Percentiles rank a stretch among this genome's conserved stretches.
These are phyloP conservation scores for Quercus aquifolioides DNA, from an alignment of 306 rosid species.

Conservation along the genomic window DNA sequence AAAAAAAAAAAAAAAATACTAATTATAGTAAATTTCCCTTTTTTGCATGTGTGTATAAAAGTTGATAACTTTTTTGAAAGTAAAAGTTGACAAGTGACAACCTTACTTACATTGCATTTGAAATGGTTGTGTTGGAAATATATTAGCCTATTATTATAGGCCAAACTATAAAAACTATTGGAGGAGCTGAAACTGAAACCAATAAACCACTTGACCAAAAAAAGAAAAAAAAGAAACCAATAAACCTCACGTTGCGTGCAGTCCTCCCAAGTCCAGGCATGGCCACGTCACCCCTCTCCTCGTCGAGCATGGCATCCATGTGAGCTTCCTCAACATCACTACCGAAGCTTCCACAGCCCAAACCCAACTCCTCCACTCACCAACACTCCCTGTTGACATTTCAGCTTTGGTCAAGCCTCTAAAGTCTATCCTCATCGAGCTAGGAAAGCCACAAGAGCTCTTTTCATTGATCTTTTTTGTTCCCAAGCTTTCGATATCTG, in stretches of 20 bases:
- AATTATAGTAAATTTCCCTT: too few species aligned
- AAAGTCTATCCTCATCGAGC: neutral
- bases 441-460: slow-evolving; percentile 21
- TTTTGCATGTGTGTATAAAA: too few species aligned
- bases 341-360: slow-evolving; percentile 44
- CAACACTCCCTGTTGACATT: too few species aligned
- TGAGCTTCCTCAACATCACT: slow-evolving; percentile 48
- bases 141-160: too few species aligned
- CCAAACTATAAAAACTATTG: neutral
- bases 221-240: too few species aligned
- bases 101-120: too few species aligned
- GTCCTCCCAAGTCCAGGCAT: slow-evolving; percentile 43
- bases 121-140: too few species aligned
- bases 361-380: slow-evolving; percentile 5
- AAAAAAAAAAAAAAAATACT: too few species aligned
- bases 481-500: slow-evolving; percentile 37
- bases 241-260: slow-evolving; percentile 6
- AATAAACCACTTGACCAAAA: too few species aligned
- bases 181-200: neutral
- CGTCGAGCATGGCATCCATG: slow-evolving; percentile 19
- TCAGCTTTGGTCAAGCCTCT: too few species aligned
- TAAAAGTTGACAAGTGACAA: too few species aligned
- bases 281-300: slow-evolving; percentile 17
- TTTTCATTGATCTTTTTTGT: slow-evolving; percentile 40
- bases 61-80: too few species aligned